These are phyloP conservation scores for Oropetium thomaeum DNA, from an alignment of 176 grass and related monocot species.

Conservation along the genomic window DNA sequence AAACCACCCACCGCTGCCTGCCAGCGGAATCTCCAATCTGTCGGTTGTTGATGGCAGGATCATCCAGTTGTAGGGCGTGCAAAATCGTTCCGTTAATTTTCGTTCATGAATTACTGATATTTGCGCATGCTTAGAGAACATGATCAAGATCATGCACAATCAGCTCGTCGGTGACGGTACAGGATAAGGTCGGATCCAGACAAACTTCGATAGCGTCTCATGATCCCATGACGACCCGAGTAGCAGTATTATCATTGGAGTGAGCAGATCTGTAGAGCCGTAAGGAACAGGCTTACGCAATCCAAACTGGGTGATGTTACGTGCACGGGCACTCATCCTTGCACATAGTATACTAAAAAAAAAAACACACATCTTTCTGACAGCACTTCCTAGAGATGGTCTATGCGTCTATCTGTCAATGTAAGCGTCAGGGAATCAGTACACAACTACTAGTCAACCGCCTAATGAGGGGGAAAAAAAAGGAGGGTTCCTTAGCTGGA, in stretches of 20 bases:
- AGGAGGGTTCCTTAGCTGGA: conserved; percentile 2
- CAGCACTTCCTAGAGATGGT: background rate
- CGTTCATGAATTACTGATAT: background rate
- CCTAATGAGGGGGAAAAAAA: background rate
- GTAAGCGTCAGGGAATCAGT: background rate
- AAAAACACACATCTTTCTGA: background rate
- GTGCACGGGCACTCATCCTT: background rate
- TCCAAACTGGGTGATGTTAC: background rate
- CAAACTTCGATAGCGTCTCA: background rate
- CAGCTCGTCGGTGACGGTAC: conserved; percentile 8
- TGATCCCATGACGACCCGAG: background rate
- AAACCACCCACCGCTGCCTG: background rate
- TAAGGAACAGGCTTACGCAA: background rate
- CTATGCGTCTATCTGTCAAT: background rate
- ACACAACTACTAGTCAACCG: background rate
- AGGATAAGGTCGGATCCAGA: background rate
- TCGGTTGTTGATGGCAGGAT: background rate
- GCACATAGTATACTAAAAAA: background rate
- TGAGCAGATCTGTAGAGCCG: background rate
- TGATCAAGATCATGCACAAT: background rate
- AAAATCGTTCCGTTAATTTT: background rate
- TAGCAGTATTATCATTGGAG: background rate
- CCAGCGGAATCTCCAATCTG: background rate
- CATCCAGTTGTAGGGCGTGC: background rate
- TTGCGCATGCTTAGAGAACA: background rate